Conservation (phyloP, 2,329 filamentous ascomycete genomes). For the Chaetomium olivaceum region DNA sequence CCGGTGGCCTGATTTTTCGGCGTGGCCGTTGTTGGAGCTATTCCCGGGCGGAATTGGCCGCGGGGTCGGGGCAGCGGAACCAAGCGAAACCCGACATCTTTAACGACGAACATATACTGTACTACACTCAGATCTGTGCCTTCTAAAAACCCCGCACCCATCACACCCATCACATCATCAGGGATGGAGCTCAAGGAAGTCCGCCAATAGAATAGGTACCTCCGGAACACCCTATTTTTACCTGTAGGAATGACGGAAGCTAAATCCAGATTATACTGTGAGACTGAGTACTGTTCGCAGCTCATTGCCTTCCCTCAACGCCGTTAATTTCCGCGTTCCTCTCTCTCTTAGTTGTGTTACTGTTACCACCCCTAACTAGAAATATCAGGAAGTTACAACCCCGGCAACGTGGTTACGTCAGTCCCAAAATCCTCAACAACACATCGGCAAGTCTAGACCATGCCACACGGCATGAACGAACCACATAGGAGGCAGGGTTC, state of each 20-base stretch:
- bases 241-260: too few species aligned
- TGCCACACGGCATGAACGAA: background rate
- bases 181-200: too few species aligned
- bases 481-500: background rate
- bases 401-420: background rate
- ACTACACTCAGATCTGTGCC: too few species aligned
- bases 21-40: background rate
- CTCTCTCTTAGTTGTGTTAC: background rate
- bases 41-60: background rate
- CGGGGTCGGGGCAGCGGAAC: slow-evolving; percentile 24
- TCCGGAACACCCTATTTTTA: too few species aligned
- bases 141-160: too few species aligned
- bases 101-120: too few species aligned
- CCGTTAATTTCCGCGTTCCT: background rate
- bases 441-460: background rate
- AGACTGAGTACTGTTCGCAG: too few species aligned
- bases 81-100: too few species aligned
- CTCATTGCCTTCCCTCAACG: too few species aligned
- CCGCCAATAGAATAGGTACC: too few species aligned
- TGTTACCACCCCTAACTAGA: background rate
- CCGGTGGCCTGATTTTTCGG: slow-evolving; percentile 12
- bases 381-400: background rate
- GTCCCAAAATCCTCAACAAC: background rate
- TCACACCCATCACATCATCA: too few species aligned
- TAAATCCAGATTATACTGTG: too few species aligned